phyloP scores from a whole-genome alignment of 2,329 filamentous ascomycete species.

The Sclerotinia nivalis region DNA sequence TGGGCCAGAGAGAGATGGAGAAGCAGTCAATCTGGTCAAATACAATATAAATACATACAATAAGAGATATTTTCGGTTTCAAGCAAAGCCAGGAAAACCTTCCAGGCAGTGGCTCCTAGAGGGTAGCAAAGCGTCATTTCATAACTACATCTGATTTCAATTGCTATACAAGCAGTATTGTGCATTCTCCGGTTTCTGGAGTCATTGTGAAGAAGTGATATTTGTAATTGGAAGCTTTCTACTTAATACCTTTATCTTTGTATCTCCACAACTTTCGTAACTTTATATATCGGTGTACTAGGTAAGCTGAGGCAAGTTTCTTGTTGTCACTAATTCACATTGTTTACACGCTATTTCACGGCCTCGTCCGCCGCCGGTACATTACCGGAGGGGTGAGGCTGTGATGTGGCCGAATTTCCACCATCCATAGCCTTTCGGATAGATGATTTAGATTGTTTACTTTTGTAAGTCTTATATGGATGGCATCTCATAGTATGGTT shows the following conservation, averaged over 20 bases:
- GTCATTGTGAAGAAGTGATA: not conserved
- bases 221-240: not conserved
- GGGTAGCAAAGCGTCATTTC: not conserved
- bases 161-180: not conserved
- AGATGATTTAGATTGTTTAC: not conserved
- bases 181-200: not conserved
- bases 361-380: constrained; percentile 6
- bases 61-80: not conserved
- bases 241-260: not conserved
- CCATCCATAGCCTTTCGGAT: not conserved
- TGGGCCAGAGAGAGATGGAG: not conserved
- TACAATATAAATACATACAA: not conserved
- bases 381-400: constrained; percentile 7
- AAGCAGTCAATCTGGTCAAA: not conserved
- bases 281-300: not conserved
- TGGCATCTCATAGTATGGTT: no score
- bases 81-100: not conserved
- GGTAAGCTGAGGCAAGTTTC: constrained; percentile 1
- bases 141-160: not conserved
- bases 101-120: not conserved
- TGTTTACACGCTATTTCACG: not conserved
- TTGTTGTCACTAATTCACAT: not conserved
- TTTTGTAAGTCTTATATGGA: not conserved
- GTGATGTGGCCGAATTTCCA: constrained; percentile 4
- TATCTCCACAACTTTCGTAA: not conserved